A percentile compares a stretch with the other conserved stretches of the same genome.
Evolutionary conservation across 75 land plant species (phyloP).

Genomic region (Isoetes taiwanensis): DNA sequence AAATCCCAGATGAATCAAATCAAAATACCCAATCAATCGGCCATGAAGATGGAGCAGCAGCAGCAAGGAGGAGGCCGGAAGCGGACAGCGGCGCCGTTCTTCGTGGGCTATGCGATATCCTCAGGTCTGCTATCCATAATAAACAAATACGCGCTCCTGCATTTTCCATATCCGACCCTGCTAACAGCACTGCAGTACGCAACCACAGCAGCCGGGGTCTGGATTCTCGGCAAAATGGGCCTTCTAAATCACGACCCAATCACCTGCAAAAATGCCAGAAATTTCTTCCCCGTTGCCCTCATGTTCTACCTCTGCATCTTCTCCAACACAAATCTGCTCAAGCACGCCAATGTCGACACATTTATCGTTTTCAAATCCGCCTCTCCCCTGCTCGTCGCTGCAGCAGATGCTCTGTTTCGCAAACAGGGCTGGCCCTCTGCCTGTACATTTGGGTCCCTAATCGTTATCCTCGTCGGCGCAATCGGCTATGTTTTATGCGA

Average conservation of each 20-base stretch:
- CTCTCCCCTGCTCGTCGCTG: not conserved
- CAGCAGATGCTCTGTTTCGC: not conserved
- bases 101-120: not conserved
- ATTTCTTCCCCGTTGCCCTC: not conserved
- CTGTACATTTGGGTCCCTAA: not conserved
- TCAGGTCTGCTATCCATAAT: not conserved
- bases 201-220: not conserved
- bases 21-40: too few relatives aligned
- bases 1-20: too few relatives aligned
- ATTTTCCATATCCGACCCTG: slow-evolving; percentile 1
- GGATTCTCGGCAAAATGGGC: not conserved
- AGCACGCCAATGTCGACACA: slow-evolving; percentile 8
- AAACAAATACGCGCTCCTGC: not conserved
- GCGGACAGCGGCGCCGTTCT: not conserved
- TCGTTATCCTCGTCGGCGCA: slow-evolving; percentile 1
- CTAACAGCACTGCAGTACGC: slow-evolving; percentile 1
- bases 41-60: too few relatives aligned
- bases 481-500: not conserved
- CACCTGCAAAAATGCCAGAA: not conserved
- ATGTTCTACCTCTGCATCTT: slow-evolving; percentile 1
- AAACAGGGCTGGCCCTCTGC: not conserved
- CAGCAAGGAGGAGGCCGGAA: too few relatives aligned
- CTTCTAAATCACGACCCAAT: not conserved
- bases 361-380: not conserved
- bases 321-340: not conserved